Conservation (phyloP, 768 basidiomycete species). For the Cystoderma amianthinum region DNA sequence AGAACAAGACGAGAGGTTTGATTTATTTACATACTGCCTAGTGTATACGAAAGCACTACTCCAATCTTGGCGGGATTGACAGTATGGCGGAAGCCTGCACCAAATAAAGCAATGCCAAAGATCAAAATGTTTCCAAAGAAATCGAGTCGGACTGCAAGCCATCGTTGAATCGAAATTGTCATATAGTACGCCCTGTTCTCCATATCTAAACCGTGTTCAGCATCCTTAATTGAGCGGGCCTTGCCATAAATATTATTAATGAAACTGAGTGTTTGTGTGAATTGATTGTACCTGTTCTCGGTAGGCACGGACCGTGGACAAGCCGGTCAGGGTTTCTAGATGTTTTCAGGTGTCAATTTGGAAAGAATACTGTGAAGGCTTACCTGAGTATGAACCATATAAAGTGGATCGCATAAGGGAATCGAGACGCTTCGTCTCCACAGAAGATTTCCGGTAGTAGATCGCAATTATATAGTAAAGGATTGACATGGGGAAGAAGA, state of each 20-base stretch:
- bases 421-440: slow-evolving; percentile 61
- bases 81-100: slow-evolving; percentile 47
- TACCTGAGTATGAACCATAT: slow-evolving; percentile 53
- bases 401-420: slow-evolving; percentile 53
- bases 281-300: slow-evolving; percentile 34
- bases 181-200: slow-evolving; percentile 62
- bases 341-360: background rate
- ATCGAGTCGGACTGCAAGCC: slow-evolving; percentile 59
- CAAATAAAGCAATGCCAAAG: slow-evolving; percentile 68
- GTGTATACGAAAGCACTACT: slow-evolving; percentile 50
- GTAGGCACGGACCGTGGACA: slow-evolving; percentile 59
- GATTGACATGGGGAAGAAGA: slow-evolving; percentile 46
- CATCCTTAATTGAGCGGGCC: slow-evolving; percentile 39
- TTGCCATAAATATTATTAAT: too few species aligned
- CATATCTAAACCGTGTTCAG: slow-evolving; percentile 47
- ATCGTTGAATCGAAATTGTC: slow-evolving; percentile 59
- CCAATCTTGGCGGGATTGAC: slow-evolving; percentile 58
- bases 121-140: slow-evolving; percentile 62
- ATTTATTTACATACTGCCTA: slow-evolving; percentile 31
- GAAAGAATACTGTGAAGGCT: slow-evolving; percentile 2
- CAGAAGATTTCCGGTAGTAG: slow-evolving; percentile 55
- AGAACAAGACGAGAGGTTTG: too few species aligned
- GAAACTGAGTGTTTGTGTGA: too few species aligned
- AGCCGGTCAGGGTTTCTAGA: slow-evolving; percentile 54
- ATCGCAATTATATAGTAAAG: slow-evolving; percentile 46